Evolutionary conservation across 495 filamentous ascomycete genomes (phyloP).

Genomic region (Xylaria cubensis): DNA sequence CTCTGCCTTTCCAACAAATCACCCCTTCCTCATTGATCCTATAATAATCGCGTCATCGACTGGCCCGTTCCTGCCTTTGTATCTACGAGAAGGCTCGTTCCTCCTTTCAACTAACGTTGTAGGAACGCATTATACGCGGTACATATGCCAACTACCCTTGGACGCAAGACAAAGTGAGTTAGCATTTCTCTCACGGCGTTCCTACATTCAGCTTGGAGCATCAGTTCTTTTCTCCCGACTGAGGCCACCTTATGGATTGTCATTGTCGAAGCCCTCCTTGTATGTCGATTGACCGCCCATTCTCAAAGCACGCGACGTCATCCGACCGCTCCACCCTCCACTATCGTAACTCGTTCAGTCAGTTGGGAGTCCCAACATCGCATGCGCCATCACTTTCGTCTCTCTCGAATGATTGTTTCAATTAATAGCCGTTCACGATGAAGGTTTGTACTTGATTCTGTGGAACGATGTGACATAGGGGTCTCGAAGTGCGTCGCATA

Average conservation of each 20-base stretch:
- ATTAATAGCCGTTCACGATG: constrained; percentile 19
- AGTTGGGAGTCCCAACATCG: constrained; percentile 5
- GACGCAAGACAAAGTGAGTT: constrained; percentile 8
- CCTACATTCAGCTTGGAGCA: not conserved
- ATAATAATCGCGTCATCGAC: not conserved
- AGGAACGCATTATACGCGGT: not conserved
- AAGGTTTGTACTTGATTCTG: constrained; percentile 12
- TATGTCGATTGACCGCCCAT: constrained; percentile 20
- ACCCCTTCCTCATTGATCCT: not conserved
- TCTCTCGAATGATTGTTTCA: constrained; percentile 8
- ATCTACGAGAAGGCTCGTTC: not conserved
- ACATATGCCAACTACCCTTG: not conserved
- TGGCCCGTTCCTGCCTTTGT: not conserved
- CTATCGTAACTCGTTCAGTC: constrained; percentile 13
- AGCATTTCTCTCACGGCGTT: not conserved
- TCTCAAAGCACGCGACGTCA: constrained; percentile 27
- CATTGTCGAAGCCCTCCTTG: not conserved
- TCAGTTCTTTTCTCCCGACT: not conserved
- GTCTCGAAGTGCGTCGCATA: not conserved
- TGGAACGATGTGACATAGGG: not conserved
- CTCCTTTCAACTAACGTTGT: not conserved
- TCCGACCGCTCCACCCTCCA: constrained; percentile 21
- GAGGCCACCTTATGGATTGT: not conserved
- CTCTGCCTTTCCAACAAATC: not conserved
- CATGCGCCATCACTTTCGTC: not conserved